Base-by-base conservation (phyloP, 306 rosid genomes). In the Oxytropis ochrocephala region DNA sequence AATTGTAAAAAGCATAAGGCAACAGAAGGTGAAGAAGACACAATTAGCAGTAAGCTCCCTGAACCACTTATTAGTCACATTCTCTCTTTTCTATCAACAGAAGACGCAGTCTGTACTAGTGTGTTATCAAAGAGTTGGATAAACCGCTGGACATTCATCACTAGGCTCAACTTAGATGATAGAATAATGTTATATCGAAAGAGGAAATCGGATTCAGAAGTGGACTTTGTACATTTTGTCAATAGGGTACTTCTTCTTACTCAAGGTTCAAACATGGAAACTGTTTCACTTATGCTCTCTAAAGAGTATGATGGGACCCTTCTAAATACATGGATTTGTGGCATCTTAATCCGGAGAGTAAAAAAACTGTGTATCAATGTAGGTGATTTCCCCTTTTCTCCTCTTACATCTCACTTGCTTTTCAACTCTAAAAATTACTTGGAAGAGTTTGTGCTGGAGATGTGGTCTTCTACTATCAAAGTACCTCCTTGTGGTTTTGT, bases 101-200 rank as follows among this genome's bases (percentile, higher is more conserved):
- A n/a, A n/a, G n/a, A n/a, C n/a, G n/a, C n/a, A n/a, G n/a, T n/a
- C n/a, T 2, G 17, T 48, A 0, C 75, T 75, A 38, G 75, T 49
- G 69, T 75, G 0, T 39, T 67, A 12, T 67, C 80, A 7, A 68
- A 75, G 12, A 50, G 7, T 16, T 67, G 75, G 80, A 8, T 12
- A 3, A 3, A 38, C 5, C 9, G 32, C 0, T 75, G 80, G 75
- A 68, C 64, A 8, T 27, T 2, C 14, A 16, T 67, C 70, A 49
- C 80, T 27, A 59, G 42, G 21, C 7, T 75, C 43, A 5, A 67
- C 27, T 47, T 75, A 0, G 16, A 75, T 8, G 79, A 66, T 44
- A 8, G 5, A 18, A 8, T 17, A 5, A 32, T 14, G n/a, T 7
- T 50, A 7, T 7, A 1, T 33, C 7, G 0, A 2, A 17, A 14